Evolutionary conservation across 768 basidiomycete genomes (phyloP).

Genomic region (Boletus huronensis): DNA sequence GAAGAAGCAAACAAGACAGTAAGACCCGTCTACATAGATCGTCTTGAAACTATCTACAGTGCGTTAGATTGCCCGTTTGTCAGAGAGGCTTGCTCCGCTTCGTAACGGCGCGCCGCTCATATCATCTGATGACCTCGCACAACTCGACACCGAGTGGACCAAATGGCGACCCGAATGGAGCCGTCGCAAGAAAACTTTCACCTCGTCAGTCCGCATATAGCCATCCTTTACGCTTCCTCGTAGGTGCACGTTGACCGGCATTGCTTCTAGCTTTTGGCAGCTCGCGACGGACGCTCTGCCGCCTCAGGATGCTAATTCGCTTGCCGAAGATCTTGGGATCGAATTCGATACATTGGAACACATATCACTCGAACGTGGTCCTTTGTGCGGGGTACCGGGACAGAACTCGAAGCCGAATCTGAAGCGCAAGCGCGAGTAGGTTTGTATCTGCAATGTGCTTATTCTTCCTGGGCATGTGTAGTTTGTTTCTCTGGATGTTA

Average conservation of each 20-base stretch:
- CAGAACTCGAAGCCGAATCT: conserved; percentile 34
- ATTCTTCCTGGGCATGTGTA: background rate
- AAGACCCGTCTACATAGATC: conserved; percentile 20
- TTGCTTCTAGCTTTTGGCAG: conserved; percentile 64
- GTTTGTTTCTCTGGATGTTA: background rate
- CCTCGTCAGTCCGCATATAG: conserved; percentile 23
- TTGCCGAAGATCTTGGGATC: conserved; percentile 80
- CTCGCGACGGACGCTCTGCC: conserved; percentile 63
- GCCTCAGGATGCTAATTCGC: conserved; percentile 57
- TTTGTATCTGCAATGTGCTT: background rate
- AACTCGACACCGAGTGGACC: conserved; percentile 69
- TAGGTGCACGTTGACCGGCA: background rate
- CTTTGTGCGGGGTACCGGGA: conserved; percentile 44
- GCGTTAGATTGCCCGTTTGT: conserved; percentile 47
- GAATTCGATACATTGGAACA: conserved; percentile 78
- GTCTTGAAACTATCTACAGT: conserved; percentile 4
- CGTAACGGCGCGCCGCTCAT: conserved; percentile 61
- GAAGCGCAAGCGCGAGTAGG: conserved; percentile 50
- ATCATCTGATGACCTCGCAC: conserved; percentile 65
- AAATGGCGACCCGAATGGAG: conserved; percentile 84
- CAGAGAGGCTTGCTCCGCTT: conserved; percentile 56
- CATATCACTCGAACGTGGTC: conserved; percentile 54
- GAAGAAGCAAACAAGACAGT: conserved; percentile 53
- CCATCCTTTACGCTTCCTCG: background rate
- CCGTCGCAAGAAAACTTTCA: conserved; percentile 68